phyloP scores from a whole-genome alignment of 768 basidiomycete genomes.

The Boletus rubropictus region DNA sequence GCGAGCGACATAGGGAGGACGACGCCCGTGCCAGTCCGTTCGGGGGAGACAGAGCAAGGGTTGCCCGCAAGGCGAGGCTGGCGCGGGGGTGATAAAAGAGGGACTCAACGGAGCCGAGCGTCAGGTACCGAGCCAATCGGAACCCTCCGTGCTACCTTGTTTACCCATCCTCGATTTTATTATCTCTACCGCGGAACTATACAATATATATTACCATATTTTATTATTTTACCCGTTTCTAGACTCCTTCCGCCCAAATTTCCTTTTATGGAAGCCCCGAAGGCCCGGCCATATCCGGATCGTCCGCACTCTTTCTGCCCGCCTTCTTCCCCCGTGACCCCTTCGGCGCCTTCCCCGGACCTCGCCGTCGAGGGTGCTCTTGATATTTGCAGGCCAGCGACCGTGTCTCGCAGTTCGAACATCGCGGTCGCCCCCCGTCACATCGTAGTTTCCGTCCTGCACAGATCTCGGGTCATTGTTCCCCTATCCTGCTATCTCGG shows the following conservation, averaged over 20 bases:
- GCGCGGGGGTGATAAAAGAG: conserved; percentile 60
- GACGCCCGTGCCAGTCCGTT: conserved; percentile 42
- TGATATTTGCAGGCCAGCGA: conserved; percentile 50
- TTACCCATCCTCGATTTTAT: conserved; percentile 7
- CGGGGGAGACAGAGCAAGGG: conserved; percentile 40
- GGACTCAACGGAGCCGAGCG: conserved; percentile 41
- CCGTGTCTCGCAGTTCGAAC: conserved; percentile 57
- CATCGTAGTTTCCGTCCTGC: conserved; percentile 72
- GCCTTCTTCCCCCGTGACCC: conserved; percentile 46
- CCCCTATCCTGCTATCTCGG: not conserved
- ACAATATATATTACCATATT: conserved; percentile 22
- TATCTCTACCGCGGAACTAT: conserved; percentile 27
- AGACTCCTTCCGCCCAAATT: conserved; percentile 12
- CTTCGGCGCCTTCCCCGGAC: conserved; percentile 70
- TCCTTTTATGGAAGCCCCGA: conserved; percentile 23
- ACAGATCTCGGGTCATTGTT: not conserved
- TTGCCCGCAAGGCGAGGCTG: conserved; percentile 58
- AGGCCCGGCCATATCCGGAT: conserved; percentile 25
- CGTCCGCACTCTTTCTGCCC: conserved; percentile 22
- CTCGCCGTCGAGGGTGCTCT: conserved; percentile 49
- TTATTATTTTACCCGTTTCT: conserved; percentile 14
- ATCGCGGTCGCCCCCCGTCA: conserved; percentile 59
- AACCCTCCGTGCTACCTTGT: conserved; percentile 25
- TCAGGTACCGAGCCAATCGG: conserved; percentile 62
- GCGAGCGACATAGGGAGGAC: conserved; percentile 36